Evolutionary conservation across 805 yeast species (phyloP), one percentile per base, ranked within the genome.

Genomic region (Wickerhamiella allomyrinae): DNA sequence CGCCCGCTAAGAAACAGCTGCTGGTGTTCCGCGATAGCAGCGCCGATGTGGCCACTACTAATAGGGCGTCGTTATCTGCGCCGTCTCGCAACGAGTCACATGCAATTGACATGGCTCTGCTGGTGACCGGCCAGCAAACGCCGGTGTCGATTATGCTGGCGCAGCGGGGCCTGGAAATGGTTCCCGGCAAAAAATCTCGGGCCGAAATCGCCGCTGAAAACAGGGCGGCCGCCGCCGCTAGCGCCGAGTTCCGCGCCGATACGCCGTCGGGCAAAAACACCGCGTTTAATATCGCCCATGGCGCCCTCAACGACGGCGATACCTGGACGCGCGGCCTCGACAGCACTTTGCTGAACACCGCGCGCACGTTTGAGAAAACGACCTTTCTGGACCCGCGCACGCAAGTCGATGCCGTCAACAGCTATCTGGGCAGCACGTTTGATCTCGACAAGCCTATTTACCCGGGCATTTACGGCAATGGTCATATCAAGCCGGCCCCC

Each of bases 141-240:
- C 39, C 39, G 11, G 34, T 20, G 17, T 42, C 39, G 24, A 20
- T 43, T 19, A 29, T 43, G 20, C 22, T 43, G 15, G n/a, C 8
- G 19, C 15, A 23, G 13, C 42, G 46, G 3, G 27, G 27, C 9
- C 20, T 36, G 8, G 27, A 3, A 3, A 34, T n/a, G 25, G 37
- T n/a, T 2, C 15, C 37, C 17, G 19, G 37, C 19, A 15, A 34
- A 4, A 5, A 14, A 3, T 20, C 20, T 15, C 37, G 37, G 15
- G 17, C 10, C 4, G 25, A 20, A 6, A 17, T 21, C 7, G 33
- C 33, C 9, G 33, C 33, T 7, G 25, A 20, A 10, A 17, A 11
- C 37, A 25, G 14, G 17, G 21, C 21, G 6, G 13, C 20, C 13
- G 14, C 17, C 10, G 14, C 19, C 7, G n/a, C 37, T 17, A 34